phyloP scores from a whole-genome alignment of 768 basidiomycete species.

The Auriculariales sp. region DNA sequence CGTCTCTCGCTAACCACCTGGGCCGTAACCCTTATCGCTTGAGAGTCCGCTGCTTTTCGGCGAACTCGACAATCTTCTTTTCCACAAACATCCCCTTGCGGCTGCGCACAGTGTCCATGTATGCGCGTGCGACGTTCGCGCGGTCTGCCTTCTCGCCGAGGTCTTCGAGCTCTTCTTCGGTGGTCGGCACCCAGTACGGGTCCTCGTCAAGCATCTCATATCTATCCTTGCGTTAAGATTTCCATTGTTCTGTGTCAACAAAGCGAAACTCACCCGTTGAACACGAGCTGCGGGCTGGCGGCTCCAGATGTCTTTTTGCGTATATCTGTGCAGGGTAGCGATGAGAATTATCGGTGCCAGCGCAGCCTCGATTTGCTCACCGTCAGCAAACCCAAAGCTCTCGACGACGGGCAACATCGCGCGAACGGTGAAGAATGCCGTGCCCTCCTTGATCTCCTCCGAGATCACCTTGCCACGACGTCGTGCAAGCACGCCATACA shows the following conservation, averaged over 20 bases:
- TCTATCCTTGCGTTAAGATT: slow-evolving; percentile 21
- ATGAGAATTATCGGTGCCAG: background rate
- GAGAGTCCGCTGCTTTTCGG: slow-evolving; percentile 91
- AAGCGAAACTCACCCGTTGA: slow-evolving; percentile 63
- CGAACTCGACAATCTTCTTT: slow-evolving; percentile 84
- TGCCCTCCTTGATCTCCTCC: slow-evolving; percentile 98
- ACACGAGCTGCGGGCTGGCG: slow-evolving; percentile 92
- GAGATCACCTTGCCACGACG: slow-evolving; percentile 85
- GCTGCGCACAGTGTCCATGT: slow-evolving; percentile 82
- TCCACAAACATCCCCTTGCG: slow-evolving; percentile 95
- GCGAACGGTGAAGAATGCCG: slow-evolving; percentile 82
- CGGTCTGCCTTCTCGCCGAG: slow-evolving; percentile 92
- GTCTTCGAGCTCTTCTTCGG: slow-evolving; percentile 92
- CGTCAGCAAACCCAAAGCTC: slow-evolving; percentile 94
- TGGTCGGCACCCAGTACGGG: slow-evolving; percentile 97
- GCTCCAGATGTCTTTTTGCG: slow-evolving; percentile 93
- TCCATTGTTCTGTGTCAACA: slow-evolving; percentile 9
- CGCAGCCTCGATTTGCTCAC: slow-evolving; percentile 26
- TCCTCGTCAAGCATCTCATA: slow-evolving; percentile 90
- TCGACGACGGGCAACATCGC: slow-evolving; percentile 91
- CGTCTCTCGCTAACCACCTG: no score
- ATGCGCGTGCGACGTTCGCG: slow-evolving; percentile 81
- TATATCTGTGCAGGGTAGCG: slow-evolving; percentile 52
- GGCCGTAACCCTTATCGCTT: slow-evolving; percentile 35
- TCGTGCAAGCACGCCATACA: slow-evolving; percentile 87